phyloP scores from a whole-genome alignment of 2,329 filamentous ascomycete genomes.

The Beauveria sp. region DNA sequence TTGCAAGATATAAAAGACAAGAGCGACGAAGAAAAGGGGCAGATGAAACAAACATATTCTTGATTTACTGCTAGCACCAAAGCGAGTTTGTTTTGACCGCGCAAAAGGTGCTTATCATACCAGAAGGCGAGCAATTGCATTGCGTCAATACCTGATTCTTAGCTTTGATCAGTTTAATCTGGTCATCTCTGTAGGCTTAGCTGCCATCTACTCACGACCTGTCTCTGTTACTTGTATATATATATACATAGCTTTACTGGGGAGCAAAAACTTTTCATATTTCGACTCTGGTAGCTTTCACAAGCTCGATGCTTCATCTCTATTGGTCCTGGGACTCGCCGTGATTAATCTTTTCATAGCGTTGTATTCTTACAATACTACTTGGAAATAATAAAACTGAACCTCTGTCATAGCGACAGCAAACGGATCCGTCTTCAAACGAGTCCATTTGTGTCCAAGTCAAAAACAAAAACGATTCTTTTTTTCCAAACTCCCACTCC shows the following conservation, averaged over 20 bases:
- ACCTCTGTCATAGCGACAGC: not conserved
- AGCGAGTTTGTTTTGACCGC: not conserved
- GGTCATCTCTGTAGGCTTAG: not conserved
- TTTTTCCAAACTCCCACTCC: conserved; percentile 6
- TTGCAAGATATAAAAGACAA: not conserved
- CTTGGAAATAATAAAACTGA: not conserved
- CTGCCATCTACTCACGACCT: not conserved
- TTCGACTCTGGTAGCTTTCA: not conserved
- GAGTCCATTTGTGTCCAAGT: not conserved
- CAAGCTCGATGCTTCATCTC: not conserved
- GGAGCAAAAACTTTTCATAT: not conserved
- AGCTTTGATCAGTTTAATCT: not conserved
- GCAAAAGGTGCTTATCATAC: not conserved
- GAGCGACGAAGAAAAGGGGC: not conserved
- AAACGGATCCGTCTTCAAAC: not conserved
- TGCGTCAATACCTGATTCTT: not conserved
- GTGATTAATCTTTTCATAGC: too few relatives aligned
- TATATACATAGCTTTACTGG: not conserved
- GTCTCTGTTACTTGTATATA: not conserved
- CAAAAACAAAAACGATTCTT: not conserved
- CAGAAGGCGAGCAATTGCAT: not conserved
- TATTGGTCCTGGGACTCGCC: not conserved
- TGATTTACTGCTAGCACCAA: not conserved
- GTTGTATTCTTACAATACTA: not conserved
- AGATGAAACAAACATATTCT: not conserved